Base-by-base conservation (phyloP, 2,329 filamentous ascomycete species). In the Parastagonospora nodorum region DNA sequence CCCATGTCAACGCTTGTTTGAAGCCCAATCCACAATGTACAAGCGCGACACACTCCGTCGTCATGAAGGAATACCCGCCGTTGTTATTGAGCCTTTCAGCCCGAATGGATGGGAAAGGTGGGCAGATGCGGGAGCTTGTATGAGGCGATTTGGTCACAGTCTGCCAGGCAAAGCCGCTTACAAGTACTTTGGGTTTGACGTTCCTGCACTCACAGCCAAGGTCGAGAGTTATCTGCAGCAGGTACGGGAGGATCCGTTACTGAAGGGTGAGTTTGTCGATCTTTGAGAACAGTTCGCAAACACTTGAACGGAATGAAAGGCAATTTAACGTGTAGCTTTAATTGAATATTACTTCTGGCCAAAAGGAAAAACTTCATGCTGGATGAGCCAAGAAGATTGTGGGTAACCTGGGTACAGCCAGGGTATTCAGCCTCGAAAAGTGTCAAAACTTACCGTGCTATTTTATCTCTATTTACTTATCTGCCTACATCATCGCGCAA, bases 1-100 rank as follows among this genome's bases (percentile, higher is more conserved):
- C 65, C 80, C 80, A 0, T 82, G 77, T 55, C 76, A 79, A 61
- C 70, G 78, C 0, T 58, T 82, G 12, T 82, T 82, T 56, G 79
- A 81, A 50, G 59, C 69, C 6, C 80, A 83, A 57, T 53, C 71
- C 0, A 56, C 71, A 2, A 70, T 77, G 35, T 82, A 82, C 61
- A 78, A 74, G 61, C 74, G 78, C 0, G 58, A 76, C 1, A 76
- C 80, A 1, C 69, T 85, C 39, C 70, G 69, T 39, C 72, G 74
- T 27, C 72, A 75, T 57, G 58, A 51, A 1, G 55, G 61, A 10
- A 72, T 77, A 2, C 80, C 81, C 0, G 70, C 76, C 1, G 80
- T 88, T 12, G 80, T 85, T 4, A 82, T 87, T 37, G 85, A 88
- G 68, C 81, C 83, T 1, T 86, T 84, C 61, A 77, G 80, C 1